A percentile compares a stretch with the other conserved stretches of the same genome.
phyloP scores from a whole-genome alignment of 306 rosid genomes.

The Citrullus amarus region DNA sequence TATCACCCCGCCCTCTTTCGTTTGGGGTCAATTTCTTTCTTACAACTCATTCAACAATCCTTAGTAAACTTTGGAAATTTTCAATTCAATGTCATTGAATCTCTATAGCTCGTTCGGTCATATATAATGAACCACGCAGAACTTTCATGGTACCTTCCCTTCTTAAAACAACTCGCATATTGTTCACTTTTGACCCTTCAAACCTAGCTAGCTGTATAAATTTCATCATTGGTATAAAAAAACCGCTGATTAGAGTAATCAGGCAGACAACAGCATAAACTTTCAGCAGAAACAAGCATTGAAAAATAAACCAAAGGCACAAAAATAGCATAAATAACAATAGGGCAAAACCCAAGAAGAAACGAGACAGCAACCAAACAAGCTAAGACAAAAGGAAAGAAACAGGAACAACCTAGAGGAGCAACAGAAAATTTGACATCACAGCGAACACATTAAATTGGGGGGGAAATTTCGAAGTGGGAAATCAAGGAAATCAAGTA shows the following conservation, averaged over 20 bases:
- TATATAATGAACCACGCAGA: background rate
- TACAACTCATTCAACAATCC: background rate
- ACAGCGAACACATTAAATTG: background rate
- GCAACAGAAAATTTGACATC: background rate
- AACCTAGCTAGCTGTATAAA: background rate
- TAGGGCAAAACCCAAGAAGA: background rate
- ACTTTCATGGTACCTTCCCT: background rate
- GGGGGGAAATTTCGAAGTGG: background rate
- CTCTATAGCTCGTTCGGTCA: background rate
- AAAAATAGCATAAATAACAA: background rate
- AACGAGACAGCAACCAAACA: conserved; percentile 5
- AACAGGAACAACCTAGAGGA: background rate
- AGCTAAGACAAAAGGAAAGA: background rate
- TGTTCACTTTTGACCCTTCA: background rate
- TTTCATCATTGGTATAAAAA: background rate
- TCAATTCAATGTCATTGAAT: background rate
- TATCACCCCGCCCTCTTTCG: background rate
- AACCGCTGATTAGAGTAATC: background rate
- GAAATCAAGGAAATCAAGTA: background rate
- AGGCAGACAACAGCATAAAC: background rate
- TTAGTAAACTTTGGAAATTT: background rate
- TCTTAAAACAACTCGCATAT: background rate
- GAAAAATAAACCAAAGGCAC: background rate
- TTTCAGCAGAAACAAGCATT: background rate
- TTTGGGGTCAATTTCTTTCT: background rate